Evolutionary conservation across 768 basidiomycete species (phyloP), one percentile per base, ranked within the genome.

Genomic region (Suillus clintonianus): DNA sequence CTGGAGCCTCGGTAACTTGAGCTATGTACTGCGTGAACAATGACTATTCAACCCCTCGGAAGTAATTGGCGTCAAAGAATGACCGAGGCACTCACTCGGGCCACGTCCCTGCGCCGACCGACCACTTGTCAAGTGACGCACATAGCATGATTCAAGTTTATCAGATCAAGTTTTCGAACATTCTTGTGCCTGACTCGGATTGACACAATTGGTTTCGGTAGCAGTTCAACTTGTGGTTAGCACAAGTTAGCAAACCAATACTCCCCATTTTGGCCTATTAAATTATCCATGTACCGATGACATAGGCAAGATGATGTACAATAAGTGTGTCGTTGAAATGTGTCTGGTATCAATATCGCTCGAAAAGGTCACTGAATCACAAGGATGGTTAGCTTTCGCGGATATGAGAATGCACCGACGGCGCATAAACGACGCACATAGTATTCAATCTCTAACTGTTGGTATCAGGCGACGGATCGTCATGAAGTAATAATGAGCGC

Each of bases 361-460:
- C 32, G 11, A 34, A 30, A 60, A 37, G 54, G 41, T 61, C 60
- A 61, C 60, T 61, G 9, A 19, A 22, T 37, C 15, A 39, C 60
- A 55, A 39, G 17, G n/a, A 27, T 27, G 60, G 55, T 61, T 59
- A 61, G 60, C 19, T 11, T 24, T 5, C 14, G 7, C 50, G 37
- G 19, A 37, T 43, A 71, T 65, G 19, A 32, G 27, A 19, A 15
- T 36, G 13, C 45, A n/a, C 66, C 48, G 14, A 24, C 34, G 34
- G 53, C 54, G 34, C 36, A 41, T 13, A 41, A 57, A 41, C 24
- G 4, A 85, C 91, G 79, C 61, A 92, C 91, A 77, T 95, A 95
- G 79, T 95, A 95, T 71, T 98, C 96, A 63, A 98, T 92, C 80
- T 98, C 96, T 69, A 98, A 83, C 96, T 98, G 69, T 53, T 53